Evolutionary conservation across 352 stramenopile genomes (phyloP).

Genomic region (Salisapilia sapeloensis): DNA sequence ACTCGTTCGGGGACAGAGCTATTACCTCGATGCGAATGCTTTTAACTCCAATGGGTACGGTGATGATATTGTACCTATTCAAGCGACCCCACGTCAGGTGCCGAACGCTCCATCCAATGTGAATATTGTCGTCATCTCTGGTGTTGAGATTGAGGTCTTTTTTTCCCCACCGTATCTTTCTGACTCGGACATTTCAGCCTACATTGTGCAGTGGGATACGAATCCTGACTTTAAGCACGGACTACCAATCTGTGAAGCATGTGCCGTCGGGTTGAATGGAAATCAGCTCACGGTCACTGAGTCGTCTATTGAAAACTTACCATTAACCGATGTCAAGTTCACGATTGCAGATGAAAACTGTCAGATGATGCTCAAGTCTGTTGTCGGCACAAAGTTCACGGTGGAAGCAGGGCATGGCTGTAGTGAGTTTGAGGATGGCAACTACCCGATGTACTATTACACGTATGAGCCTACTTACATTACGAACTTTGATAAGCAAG

Average conservation of each 20-base stretch:
- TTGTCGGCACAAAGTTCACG: conserved; percentile 7
- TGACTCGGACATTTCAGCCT: conserved; percentile 77
- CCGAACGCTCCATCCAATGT: conserved; percentile 80
- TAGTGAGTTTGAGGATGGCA: conserved; percentile 19
- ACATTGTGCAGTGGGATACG: conserved; percentile 83
- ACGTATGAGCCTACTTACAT: conserved; percentile 24
- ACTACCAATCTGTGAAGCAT: conserved; percentile 20
- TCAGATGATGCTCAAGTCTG: conserved; percentile 13
- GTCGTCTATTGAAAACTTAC: conserved; percentile 7
- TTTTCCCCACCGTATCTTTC: conserved; percentile 70
- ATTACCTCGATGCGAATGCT: conserved; percentile 61
- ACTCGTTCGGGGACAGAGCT: conserved; percentile 32
- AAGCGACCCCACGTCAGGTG: conserved; percentile 62
- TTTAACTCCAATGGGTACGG: conserved; percentile 67
- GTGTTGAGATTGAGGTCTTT: conserved; percentile 75
- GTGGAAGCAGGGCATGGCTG: conserved; percentile 12
- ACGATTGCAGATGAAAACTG: conserved; percentile 36
- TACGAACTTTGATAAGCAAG: no score
- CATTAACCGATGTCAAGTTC: conserved; percentile 13
- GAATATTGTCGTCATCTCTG: conserved; percentile 74
- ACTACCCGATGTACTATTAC: conserved; percentile 47
- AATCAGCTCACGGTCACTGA: conserved; percentile 17
- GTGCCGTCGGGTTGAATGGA: conserved; percentile 19
- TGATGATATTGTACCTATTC: conserved; percentile 11
- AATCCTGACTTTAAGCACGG: conserved; percentile 47